phyloP scores from a whole-genome alignment of 2,329 filamentous ascomycete genomes.

The Fusarium tuaranense region DNA sequence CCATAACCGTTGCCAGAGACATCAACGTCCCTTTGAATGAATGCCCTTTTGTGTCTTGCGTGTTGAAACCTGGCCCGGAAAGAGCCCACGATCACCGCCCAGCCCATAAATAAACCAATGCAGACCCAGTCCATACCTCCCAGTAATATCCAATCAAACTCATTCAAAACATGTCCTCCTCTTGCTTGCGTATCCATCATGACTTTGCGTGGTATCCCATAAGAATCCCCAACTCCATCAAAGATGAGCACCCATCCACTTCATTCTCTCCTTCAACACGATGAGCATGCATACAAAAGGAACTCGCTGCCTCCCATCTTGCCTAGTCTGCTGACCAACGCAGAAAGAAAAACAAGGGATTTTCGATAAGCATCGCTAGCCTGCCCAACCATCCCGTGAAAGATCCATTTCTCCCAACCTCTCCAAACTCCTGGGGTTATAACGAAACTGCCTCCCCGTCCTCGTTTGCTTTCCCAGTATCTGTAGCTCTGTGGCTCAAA shows the following conservation, averaged over 20 bases:
- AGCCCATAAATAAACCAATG: conserved; percentile 17
- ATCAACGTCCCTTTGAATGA: conserved; percentile 3
- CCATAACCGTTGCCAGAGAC: background rate
- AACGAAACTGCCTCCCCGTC: conserved; percentile 16
- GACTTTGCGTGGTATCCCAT: conserved; percentile 21
- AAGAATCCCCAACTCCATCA: conserved; percentile 1
- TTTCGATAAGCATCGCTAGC: conserved; percentile 40
- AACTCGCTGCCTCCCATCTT: conserved; percentile 29
- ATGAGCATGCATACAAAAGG: conserved; percentile 32
- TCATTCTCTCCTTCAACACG: conserved; percentile 3
- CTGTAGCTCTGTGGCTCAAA: background rate
- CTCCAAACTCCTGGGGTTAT: conserved; percentile 20
- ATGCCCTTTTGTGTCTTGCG: conserved; percentile 21
- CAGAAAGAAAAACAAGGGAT: conserved; percentile 34
- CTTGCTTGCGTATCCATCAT: conserved; percentile 27
- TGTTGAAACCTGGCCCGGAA: conserved; percentile 24
- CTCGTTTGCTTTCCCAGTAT: background rate
- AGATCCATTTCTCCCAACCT: conserved; percentile 26
- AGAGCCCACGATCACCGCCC: conserved; percentile 36
- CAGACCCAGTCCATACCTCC: conserved; percentile 21
- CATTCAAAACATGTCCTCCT: background rate
- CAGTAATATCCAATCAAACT: background rate
- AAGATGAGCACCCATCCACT: background rate
- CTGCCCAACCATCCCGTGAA: conserved; percentile 33
- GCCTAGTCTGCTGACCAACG: conserved; percentile 30